phyloP scores from a whole-genome alignment of 306 rosid genomes.

The Astragalus glycyphyllos region DNA sequence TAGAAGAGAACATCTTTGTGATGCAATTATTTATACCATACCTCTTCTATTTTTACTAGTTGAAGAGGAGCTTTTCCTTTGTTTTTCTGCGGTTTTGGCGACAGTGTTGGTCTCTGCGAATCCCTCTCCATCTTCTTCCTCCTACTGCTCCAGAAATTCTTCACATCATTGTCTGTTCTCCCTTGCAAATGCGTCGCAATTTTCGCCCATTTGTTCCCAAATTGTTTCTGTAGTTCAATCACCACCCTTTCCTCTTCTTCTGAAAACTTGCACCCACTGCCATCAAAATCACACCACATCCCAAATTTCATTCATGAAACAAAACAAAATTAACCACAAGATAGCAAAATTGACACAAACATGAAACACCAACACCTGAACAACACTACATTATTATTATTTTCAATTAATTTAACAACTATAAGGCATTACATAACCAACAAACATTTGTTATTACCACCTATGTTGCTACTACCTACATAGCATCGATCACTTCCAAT shows the following conservation, averaged over 20 bases:
- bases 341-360: background rate
- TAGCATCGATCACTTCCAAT: no score
- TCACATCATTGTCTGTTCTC: slow-evolving; percentile 73
- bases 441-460: no score
- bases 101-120: slow-evolving; percentile 45
- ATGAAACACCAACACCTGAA: background rate
- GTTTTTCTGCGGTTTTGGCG: slow-evolving; percentile 45
- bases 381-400: background rate
- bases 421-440: background rate
- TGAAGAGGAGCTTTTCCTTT: slow-evolving; percentile 44
- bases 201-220: slow-evolving; percentile 79
- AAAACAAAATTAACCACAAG: background rate
- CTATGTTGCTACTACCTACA: no score
- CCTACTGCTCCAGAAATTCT: slow-evolving; percentile 72
- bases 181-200: slow-evolving; percentile 63
- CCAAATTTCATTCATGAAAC: background rate
- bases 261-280: slow-evolving; percentile 70
- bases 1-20: no score
- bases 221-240: slow-evolving; percentile 62
- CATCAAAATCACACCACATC: slow-evolving; percentile 1
- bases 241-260: slow-evolving; percentile 66
- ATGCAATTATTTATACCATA: background rate
- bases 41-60: slow-evolving; percentile 44
- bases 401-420: no score
- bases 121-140: slow-evolving; percentile 55